Percentiles rank a stretch among this genome's conserved stretches.
These are phyloP conservation scores for Podospora bellae-mahoneyi DNA, from an alignment of 495 filamentous ascomycete genomes.

Conservation along the genomic window DNA sequence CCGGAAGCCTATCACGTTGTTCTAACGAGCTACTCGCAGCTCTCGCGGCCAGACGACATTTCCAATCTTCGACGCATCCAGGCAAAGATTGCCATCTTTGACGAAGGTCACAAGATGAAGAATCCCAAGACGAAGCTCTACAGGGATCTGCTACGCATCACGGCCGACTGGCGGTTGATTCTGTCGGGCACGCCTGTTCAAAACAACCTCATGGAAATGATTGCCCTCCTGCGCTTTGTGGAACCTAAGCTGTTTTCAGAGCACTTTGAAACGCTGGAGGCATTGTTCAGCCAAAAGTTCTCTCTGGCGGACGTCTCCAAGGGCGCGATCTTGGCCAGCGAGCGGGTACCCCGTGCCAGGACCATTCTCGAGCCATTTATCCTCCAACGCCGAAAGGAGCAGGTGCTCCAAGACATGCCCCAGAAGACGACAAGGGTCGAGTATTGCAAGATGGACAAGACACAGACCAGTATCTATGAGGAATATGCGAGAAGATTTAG, in stretches of 20 bases:
- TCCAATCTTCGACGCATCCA: slow-evolving; percentile 35
- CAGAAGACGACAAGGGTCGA: slow-evolving; percentile 74
- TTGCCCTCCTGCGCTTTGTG: slow-evolving; percentile 85
- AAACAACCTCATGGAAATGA: slow-evolving; percentile 91
- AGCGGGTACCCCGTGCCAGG: slow-evolving; percentile 79
- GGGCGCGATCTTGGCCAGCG: slow-evolving; percentile 72
- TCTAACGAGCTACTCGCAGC: slow-evolving; percentile 75
- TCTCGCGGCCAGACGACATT: slow-evolving; percentile 41
- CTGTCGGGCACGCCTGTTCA: slow-evolving; percentile 93
- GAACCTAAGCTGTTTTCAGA: slow-evolving; percentile 79
- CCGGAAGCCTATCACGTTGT: slow-evolving; percentile 72
- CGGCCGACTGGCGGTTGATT: slow-evolving; percentile 72
- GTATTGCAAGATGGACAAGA: slow-evolving; percentile 69
- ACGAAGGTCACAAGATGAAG: slow-evolving; percentile 90
- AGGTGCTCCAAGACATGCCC: slow-evolving; percentile 85
- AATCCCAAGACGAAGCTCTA: slow-evolving; percentile 80
- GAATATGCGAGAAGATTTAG: slow-evolving; percentile 39
- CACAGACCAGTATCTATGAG: slow-evolving; percentile 69
- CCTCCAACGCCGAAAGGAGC: slow-evolving; percentile 86
- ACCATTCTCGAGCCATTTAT: slow-evolving; percentile 96
- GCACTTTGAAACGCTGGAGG: slow-evolving; percentile 65
- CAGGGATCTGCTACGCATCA: slow-evolving; percentile 72
- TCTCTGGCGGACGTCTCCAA: slow-evolving; percentile 71
- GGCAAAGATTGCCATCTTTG: slow-evolving; percentile 73
- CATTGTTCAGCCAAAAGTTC: slow-evolving; percentile 86